Evolutionary conservation across 1,284 basidiomycete species (phyloP).

Genomic region (Golubevia pallescens): DNA sequence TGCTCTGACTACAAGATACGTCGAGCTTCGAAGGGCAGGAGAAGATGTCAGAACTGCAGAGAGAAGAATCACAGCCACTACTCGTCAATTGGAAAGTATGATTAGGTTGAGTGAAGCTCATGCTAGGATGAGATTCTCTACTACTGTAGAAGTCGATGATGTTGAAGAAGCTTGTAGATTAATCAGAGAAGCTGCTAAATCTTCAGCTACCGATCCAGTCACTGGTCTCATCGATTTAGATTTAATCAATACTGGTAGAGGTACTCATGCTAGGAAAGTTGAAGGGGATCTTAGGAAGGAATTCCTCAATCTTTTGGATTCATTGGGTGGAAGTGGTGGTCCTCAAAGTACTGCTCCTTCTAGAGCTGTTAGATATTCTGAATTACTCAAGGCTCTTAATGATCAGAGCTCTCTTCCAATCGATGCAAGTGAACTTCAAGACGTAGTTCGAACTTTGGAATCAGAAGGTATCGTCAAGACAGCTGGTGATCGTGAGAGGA

Average conservation of each 20-base stretch:
- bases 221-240: constrained; percentile 62
- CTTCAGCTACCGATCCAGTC: constrained; percentile 58
- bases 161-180: constrained; percentile 59
- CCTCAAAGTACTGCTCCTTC: constrained; percentile 19
- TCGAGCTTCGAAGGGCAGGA: constrained; percentile 54
- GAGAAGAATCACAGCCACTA: constrained; percentile 60
- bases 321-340: constrained; percentile 23
- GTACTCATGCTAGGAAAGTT: constrained; percentile 21
- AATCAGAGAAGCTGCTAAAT: constrained; percentile 60
- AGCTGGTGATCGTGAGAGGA: constrained; percentile 53
- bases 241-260: constrained; percentile 58
- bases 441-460: constrained; percentile 46
- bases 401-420: constrained; percentile 52
- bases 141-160: constrained; percentile 47
- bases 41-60: constrained; percentile 57
- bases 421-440: constrained; percentile 47
- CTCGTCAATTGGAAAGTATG: constrained; percentile 61
- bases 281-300: constrained; percentile 55
- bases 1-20: constrained; percentile 49
- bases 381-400: constrained; percentile 42
- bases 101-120: constrained; percentile 60
- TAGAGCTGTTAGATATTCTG: constrained; percentile 46
- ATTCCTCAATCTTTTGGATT: constrained; percentile 45
- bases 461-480: constrained; percentile 48
- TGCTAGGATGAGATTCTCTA: constrained; percentile 55